Evolutionary conservation across 108 stramenopile genomes (phyloP), one percentile per base, ranked within the genome.

Genomic region (Thalassiosira profunda): DNA sequence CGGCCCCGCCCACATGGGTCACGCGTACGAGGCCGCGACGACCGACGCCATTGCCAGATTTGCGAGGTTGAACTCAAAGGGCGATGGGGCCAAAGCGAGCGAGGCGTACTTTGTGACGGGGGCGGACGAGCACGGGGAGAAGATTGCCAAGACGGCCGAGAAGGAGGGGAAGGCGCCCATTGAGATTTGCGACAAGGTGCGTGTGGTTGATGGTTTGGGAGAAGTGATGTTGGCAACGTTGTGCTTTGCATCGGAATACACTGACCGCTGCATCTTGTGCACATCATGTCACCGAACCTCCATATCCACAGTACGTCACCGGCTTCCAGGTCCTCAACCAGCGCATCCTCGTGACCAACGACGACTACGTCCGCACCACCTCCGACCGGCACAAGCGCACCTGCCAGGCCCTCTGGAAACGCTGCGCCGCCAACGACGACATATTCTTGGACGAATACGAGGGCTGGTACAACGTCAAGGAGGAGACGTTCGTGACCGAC

Each of bases 121-220:
- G 36, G 84, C 98, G 15, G 99, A 99, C 70, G 99, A 99, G 76
- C 98, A 99, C 64, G 99, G 99, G 1, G 97, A 99, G 71, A 99
- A 99, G 86, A 97, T 99, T 57, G 98, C 97, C 56, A 88, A 91
- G 63, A 86, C 96, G 20, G 99, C 98, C 6, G 97, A 84, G 42
- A 79, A 79, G 37, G 65, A 86, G 33, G 87, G 88, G 25, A 74
- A 84, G 67, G 63, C 75, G 40, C 97, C 99, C 17, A 94, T 95
- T 63, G 95, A 97, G 23, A 85, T 98, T 75, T 97, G 96, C 61
- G 85, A 99, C 77, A 86, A 83, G 84, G 89, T 90, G 47, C 10
- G 89, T n/a, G n/a, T n/a, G n/a, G n/a, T n/a, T n/a, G n/a, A n/a
- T n/a, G n/a, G n/a, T n/a, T n/a, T n/a, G n/a, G n/a, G n/a, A n/a